Evolutionary conservation across 2,329 filamentous ascomycete genomes (phyloP).

Genomic region (Stachybotrys chartarum): DNA sequence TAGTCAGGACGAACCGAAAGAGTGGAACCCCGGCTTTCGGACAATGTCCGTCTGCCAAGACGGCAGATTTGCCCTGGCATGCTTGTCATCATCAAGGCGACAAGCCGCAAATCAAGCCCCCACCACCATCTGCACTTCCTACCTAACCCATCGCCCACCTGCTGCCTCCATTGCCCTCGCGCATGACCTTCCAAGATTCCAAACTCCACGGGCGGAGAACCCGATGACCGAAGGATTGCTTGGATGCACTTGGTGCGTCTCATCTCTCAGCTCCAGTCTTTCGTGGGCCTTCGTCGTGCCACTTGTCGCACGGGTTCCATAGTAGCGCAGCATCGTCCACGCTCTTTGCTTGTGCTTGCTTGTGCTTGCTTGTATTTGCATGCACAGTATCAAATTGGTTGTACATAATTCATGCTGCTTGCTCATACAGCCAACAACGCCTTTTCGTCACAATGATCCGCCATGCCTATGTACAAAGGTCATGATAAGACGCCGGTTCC

Average conservation of each 20-base stretch:
- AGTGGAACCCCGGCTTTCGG: not conserved
- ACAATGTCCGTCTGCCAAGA: not conserved
- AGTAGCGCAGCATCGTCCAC: no score
- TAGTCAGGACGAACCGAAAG: not conserved
- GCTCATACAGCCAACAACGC: conserved; percentile 11
- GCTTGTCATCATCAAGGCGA: not conserved
- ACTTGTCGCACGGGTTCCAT: no score
- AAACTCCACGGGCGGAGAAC: no score
- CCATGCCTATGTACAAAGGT: not conserved
- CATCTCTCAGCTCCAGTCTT: no score
- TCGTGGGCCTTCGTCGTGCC: no score
- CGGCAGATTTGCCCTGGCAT: not conserved
- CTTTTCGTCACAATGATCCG: not conserved
- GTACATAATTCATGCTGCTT: not conserved
- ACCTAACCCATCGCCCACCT: not conserved
- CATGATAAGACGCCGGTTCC: not conserved
- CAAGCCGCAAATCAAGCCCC: no score
- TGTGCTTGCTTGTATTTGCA: not conserved
- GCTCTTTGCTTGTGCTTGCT: not conserved
- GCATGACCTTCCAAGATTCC: no score
- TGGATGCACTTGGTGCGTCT: no score
- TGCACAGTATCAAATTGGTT: not conserved
- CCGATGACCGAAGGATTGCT: no score
- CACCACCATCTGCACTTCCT: no score
- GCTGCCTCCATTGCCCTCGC: no score